Conservation (phyloP, 108 stramenopile genomes). For the Cyclotella kingstonii region DNA sequence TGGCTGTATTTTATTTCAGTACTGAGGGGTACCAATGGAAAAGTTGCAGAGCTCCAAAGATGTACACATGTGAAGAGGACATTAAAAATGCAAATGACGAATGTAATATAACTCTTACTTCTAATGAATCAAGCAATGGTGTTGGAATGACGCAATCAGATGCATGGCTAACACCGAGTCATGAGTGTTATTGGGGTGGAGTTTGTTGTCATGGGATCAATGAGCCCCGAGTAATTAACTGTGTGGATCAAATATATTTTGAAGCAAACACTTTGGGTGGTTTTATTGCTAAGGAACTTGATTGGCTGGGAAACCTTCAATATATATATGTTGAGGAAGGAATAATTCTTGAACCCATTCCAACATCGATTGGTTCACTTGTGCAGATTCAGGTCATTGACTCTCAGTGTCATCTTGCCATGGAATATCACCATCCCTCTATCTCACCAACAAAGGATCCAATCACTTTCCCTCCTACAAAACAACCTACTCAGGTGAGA, state of each 20-base stretch:
- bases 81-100: conserved; percentile 2
- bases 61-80: conserved; percentile 11
- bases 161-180: conserved; percentile 25
- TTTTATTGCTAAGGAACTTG: conserved; percentile 35
- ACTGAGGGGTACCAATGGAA: conserved; percentile 16
- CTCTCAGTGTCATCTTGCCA: conserved; percentile 13
- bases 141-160: conserved; percentile 6
- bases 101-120: not conserved
- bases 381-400: conserved; percentile 18
- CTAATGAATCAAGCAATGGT: not conserved
- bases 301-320: conserved; percentile 12
- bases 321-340: conserved; percentile 23
- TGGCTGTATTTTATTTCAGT: conserved; percentile 23
- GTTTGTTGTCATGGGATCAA: conserved; percentile 40
- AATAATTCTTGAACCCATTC: conserved; percentile 39
- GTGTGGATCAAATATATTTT: conserved; percentile 24
- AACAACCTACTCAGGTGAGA: too few relatives aligned
- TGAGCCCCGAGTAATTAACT: conserved; percentile 4
- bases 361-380: conserved; percentile 26
- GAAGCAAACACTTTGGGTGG: conserved; percentile 23
- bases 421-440: too few relatives aligned
- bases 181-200: conserved; percentile 57
- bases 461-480: too few relatives aligned
- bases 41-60: conserved; percentile 16
- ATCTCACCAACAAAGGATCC: too few relatives aligned